Base-by-base conservation (phyloP, 2,329 filamentous ascomycete genomes). In the Xylariaceae sp. region DNA sequence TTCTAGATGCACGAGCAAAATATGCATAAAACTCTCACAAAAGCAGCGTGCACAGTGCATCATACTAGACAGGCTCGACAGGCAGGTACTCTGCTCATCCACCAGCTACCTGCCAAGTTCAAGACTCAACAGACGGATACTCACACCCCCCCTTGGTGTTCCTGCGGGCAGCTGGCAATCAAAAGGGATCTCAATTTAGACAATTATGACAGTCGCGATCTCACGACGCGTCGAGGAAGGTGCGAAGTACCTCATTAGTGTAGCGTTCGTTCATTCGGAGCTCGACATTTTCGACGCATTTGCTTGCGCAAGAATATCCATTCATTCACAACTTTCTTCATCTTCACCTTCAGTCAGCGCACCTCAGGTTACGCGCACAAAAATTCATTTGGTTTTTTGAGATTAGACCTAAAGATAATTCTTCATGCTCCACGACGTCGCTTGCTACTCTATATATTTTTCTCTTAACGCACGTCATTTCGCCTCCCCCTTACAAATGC, bases 181-280 rank as follows among this genome's bases (percentile, higher is more conserved):
- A 42, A 47, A 17, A 17, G 50, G 18, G 18, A n/a, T 23, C n/a
- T 23, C 51, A 45, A 53, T 53, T 39, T 42, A 51, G 18, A 9
- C 5, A 30, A 47, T 49, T 4, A 54, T 48, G 48, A 59, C 51
- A 54, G 57, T 62, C 62, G 59, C 62, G 61, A 59, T 51, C 51
- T 47, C 11, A 47, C 45, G 8, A 62, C 60, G 60, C 58, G 60
- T 53, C 53, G 35, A 35, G 50, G n/a, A 47, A 11, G 8, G 15
- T n/a, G 11, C 11, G 49, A 23, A 53, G 51, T 51, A 51, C 4
- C 18, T 50, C 4, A 4, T 30, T 30, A 30, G 23, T 30, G 23
- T 5, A 30, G 23, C 23, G 23, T 30, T 30, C 23, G 23, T 30
- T 30, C 23, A 30, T 30, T 30, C 23, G 23, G 23, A 30, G 23